Percentiles rank a stretch among this genome's conserved stretches.
These are phyloP conservation scores for Caryocar brasiliense DNA, from an alignment of 441 rosid species.

Conservation along the genomic window DNA sequence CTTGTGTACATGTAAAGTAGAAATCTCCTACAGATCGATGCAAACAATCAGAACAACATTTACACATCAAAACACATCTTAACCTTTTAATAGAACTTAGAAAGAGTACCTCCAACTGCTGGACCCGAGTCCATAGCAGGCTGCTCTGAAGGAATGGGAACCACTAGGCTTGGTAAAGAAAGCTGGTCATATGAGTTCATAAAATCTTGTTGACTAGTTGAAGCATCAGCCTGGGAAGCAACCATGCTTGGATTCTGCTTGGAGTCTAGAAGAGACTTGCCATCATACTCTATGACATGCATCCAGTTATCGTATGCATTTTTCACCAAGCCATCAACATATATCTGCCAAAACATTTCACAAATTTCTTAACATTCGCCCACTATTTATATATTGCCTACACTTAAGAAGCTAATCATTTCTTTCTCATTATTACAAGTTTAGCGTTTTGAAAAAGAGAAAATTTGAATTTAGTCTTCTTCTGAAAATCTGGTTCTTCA, in stretches of 20 bases:
- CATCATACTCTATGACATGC: slow-evolving; percentile 86
- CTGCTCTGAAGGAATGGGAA: slow-evolving; percentile 41
- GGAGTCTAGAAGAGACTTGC: slow-evolving; percentile 55
- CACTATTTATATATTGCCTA: too few species aligned
- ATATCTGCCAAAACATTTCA: slow-evolving; percentile 31
- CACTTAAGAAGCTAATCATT: too few species aligned
- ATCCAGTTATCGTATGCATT: slow-evolving; percentile 91
- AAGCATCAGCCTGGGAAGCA: slow-evolving; percentile 28
- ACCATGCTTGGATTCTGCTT: slow-evolving; percentile 34
- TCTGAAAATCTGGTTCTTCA: too few species aligned
- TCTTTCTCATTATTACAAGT: too few species aligned
- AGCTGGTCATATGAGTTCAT: slow-evolving; percentile 33
- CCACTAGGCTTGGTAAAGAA: slow-evolving; percentile 30
- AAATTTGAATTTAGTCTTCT: too few species aligned
- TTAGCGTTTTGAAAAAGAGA: too few species aligned
- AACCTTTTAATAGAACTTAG: neutral
- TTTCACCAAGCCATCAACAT: slow-evolving; percentile 74
- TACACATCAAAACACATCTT: neutral
- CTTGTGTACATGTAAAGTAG: neutral
- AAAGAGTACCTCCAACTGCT: slow-evolving; percentile 49
- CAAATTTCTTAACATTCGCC: neutral
- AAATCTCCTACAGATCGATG: neutral
- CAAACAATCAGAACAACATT: neutral
- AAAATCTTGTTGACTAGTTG: slow-evolving; percentile 28
- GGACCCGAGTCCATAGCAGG: slow-evolving; percentile 44